phyloP scores from a whole-genome alignment of 495 filamentous ascomycete genomes.

The Xylaria cubensis region DNA sequence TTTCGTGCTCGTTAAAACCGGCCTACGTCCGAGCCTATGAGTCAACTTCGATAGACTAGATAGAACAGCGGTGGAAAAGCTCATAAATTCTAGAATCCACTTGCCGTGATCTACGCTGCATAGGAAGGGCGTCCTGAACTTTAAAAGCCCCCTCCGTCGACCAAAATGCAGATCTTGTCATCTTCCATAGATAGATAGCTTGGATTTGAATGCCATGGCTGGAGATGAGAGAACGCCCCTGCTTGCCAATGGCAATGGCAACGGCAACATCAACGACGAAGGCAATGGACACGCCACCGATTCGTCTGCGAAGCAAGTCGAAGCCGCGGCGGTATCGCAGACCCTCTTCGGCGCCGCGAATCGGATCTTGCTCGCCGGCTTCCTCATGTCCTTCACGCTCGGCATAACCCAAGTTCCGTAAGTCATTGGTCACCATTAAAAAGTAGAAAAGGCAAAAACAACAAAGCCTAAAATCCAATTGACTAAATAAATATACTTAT shows the following conservation, averaged over 20 bases:
- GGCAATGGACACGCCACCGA: slow-evolving; percentile 18
- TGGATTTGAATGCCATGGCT: slow-evolving; percentile 24
- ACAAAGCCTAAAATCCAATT: not conserved
- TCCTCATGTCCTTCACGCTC: slow-evolving; percentile 63
- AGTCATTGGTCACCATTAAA: slow-evolving; percentile 24
- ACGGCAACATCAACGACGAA: slow-evolving; percentile 27
- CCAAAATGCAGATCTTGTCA: not conserved
- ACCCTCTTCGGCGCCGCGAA: slow-evolving; percentile 44
- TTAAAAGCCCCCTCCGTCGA: not conserved
- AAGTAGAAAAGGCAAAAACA: not conserved
- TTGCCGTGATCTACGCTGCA: not conserved
- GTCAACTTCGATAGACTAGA: not conserved
- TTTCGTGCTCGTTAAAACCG: slow-evolving; percentile 8
- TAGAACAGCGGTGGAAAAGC: not conserved
- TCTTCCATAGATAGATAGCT: not conserved
- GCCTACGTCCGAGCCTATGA: slow-evolving; percentile 1
- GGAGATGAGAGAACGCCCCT: slow-evolving; percentile 40
- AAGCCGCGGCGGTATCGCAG: slow-evolving; percentile 16
- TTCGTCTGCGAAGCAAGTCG: not conserved
- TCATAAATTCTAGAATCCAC: not conserved
- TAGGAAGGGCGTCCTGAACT: not conserved
- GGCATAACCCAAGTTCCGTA: slow-evolving; percentile 65
- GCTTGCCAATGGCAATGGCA: slow-evolving; percentile 33
- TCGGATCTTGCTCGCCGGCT: slow-evolving; percentile 57
- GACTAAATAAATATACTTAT: slow-evolving; percentile 25